Percentiles rank a stretch among this genome's conserved stretches.
Conservation (phyloP, 1,139 yeast species). For the Geotrichum bryndzae region DNA sequence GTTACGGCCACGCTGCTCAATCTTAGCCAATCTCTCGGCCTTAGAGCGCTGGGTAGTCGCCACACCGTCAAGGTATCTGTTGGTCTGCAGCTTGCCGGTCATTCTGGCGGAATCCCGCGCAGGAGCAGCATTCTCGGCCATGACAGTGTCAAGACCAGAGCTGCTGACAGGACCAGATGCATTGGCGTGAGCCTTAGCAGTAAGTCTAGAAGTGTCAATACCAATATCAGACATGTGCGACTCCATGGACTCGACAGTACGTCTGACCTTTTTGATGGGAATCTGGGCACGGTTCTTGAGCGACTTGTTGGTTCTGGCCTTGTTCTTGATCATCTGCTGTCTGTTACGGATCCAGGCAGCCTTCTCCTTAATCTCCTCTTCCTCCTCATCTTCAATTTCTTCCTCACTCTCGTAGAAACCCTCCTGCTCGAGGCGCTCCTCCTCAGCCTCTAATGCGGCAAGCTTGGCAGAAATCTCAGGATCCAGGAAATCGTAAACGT, state of each 20-base stretch:
- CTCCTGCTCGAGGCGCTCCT: conserved; percentile 84
- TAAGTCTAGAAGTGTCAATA: conserved; percentile 67
- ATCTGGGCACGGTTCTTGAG: conserved; percentile 82
- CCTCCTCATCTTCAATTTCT: conserved; percentile 51
- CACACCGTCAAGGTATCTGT: conserved; percentile 83
- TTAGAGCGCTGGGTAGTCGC: conserved; percentile 72
- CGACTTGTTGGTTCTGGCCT: conserved; percentile 80
- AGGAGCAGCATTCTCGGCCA: conserved; percentile 40
- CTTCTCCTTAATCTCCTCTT: conserved; percentile 70
- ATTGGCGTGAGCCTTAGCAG: conserved; percentile 39
- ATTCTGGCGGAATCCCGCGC: conserved; percentile 34
- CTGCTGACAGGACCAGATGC: conserved; percentile 41
- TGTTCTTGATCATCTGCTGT: conserved; percentile 87
- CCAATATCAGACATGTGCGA: conserved; percentile 84
- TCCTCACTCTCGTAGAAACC: conserved; percentile 89
- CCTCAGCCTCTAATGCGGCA: conserved; percentile 94
- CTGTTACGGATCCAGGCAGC: conserved; percentile 94
- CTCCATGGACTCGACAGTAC: conserved; percentile 75
- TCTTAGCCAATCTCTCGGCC: conserved; percentile 81
- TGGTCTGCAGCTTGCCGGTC: conserved; percentile 57
- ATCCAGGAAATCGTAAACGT: conserved; percentile 94
- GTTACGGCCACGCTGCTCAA: conserved; percentile 91
- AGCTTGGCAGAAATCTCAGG: conserved; percentile 90
- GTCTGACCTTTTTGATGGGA: conserved; percentile 85
- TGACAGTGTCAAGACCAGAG: conserved; percentile 69